These are phyloP conservation scores for Corylus avellana DNA, from an alignment of 306 rosid genomes.

Conservation along the genomic window DNA sequence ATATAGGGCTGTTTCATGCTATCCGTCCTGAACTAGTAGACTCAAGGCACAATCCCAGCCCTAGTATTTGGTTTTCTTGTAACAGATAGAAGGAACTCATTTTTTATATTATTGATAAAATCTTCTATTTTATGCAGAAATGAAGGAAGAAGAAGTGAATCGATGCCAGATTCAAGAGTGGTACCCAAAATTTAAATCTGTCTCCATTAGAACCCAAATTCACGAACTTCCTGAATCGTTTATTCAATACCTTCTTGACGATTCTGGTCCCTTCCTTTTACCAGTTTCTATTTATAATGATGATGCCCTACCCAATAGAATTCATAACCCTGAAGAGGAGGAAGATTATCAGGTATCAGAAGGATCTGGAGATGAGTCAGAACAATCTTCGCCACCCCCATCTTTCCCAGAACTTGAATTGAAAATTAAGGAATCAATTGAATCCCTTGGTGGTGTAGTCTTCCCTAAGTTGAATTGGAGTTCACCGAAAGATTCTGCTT, in stretches of 20 bases:
- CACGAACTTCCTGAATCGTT: constrained; percentile 74
- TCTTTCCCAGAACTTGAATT: constrained; percentile 78
- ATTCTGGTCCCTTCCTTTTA: constrained; percentile 67
- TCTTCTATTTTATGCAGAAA: constrained; percentile 15
- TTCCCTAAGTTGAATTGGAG: constrained; percentile 90
- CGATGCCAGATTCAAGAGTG: constrained; percentile 78
- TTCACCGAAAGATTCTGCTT: constrained; percentile 84
- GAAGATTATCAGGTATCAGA: constrained; percentile 67
- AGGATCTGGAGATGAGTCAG: constrained; percentile 65
- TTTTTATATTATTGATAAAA: not conserved
- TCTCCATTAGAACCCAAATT: constrained; percentile 61
- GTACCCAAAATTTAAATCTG: constrained; percentile 68
- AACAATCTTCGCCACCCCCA: constrained; percentile 46
- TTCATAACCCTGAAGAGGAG: constrained; percentile 60
- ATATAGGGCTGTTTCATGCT: no score
- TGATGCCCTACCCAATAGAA: constrained; percentile 79
- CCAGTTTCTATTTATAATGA: constrained; percentile 74
- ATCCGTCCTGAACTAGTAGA: no score
- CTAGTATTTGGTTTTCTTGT: constrained; percentile 15
- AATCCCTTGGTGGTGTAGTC: constrained; percentile 70
- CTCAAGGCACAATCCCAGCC: no score
- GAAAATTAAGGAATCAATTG: constrained; percentile 62
- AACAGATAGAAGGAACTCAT: constrained; percentile 16
- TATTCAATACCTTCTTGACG: constrained; percentile 68
- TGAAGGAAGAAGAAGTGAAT: constrained; percentile 68